A percentile compares a stretch with the other conserved stretches of the same genome.
These are phyloP conservation scores for Monosporascus sp. DNA, from an alignment of 2,329 filamentous ascomycete species.

Conservation along the genomic window DNA sequence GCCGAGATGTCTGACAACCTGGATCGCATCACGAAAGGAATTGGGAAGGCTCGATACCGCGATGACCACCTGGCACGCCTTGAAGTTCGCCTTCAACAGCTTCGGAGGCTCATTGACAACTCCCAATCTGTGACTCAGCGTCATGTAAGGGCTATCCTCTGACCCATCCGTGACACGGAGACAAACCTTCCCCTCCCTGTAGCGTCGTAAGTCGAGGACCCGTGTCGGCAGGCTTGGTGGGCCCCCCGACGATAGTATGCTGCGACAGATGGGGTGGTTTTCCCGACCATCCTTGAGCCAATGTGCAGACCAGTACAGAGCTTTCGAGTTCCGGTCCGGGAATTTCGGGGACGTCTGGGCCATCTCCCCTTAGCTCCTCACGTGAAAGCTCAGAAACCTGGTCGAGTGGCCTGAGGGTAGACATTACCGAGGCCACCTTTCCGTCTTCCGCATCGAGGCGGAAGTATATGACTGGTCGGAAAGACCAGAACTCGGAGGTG, in stretches of 20 bases:
- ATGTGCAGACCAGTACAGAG: neutral
- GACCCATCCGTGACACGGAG: neutral
- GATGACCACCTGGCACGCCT: neutral
- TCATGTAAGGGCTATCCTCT: neutral
- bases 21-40: neutral
- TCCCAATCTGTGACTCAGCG: neutral
- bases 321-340: neutral
- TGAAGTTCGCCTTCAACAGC: neutral
- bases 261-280: neutral
- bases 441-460: neutral
- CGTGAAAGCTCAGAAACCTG: neutral
- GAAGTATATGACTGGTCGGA: neutral
- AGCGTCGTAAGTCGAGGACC: neutral
- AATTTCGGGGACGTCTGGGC: neutral
- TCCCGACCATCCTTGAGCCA: neutral
- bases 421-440: neutral
- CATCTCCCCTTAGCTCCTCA: neutral
- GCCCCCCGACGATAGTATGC: neutral
- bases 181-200: neutral
- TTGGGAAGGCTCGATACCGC: neutral
- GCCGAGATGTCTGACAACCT: neutral
- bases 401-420: neutral
- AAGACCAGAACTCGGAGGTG: neutral
- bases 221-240: neutral
- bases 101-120: neutral